Percentiles rank a stretch among this genome's conserved stretches.
Conservation (phyloP, 2,329 filamentous ascomycete species). For the Helminthosporium solani region DNA sequence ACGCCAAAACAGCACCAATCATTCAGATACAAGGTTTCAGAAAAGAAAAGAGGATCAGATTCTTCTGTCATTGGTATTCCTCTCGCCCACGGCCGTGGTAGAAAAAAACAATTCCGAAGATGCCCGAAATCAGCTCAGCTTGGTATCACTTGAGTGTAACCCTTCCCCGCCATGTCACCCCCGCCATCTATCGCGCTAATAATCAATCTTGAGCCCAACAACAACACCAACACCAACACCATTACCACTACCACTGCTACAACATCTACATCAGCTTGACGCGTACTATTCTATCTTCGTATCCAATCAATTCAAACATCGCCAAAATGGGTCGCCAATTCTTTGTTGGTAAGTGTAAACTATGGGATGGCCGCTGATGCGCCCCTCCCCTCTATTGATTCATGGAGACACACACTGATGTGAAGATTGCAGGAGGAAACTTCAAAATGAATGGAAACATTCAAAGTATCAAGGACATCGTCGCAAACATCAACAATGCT, state of each 20-base stretch:
- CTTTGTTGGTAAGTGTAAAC: constrained; percentile 69
- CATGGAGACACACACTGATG: too few relatives aligned
- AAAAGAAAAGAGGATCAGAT: constrained; percentile 3
- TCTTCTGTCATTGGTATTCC: constrained; percentile 30
- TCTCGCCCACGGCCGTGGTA: constrained; percentile 24
- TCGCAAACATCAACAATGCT: constrained; percentile 83
- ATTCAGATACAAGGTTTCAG: constrained; percentile 3
- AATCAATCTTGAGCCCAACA: constrained; percentile 9
- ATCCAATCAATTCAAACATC: constrained; percentile 7
- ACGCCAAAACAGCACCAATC: neutral
- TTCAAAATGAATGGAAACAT: constrained; percentile 99
- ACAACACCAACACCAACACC: constrained; percentile 17
- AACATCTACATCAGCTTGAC: constrained; percentile 9
- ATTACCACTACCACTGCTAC: constrained; percentile 5
- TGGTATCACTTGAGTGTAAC: constrained; percentile 22
- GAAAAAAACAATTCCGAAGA: constrained; percentile 24
- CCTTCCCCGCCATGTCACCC: constrained; percentile 32
- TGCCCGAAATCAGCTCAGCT: constrained; percentile 29
- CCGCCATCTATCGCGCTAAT: too few relatives aligned
- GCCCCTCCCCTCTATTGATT: too few relatives aligned
- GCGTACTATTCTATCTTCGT: constrained; percentile 5
- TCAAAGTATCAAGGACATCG: constrained; percentile 86
- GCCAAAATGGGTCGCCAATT: constrained; percentile 89
- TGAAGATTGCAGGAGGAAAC: too few relatives aligned
- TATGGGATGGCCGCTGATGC: too few relatives aligned